Conservation (phyloP, 495 filamentous ascomycete genomes). For the Penicillium canescens region DNA sequence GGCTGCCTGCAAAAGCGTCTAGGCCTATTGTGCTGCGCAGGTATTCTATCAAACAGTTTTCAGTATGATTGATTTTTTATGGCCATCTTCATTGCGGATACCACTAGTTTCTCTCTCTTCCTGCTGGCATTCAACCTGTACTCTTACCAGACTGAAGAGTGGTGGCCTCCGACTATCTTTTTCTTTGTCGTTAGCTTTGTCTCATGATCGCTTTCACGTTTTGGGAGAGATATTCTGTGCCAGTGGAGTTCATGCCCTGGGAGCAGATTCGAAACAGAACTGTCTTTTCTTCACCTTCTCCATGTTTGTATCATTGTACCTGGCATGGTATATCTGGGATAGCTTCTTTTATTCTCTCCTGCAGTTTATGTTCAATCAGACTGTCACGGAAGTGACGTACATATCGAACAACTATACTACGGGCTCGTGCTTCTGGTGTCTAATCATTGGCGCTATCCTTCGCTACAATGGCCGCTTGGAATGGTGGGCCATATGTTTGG, state of each 20-base stretch:
- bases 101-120: slow-evolving; percentile 58
- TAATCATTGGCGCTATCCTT: slow-evolving; percentile 51
- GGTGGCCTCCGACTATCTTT: slow-evolving; percentile 45
- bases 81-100: slow-evolving; percentile 59
- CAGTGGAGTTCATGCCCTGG: slow-evolving; percentile 54
- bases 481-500: slow-evolving; percentile 48
- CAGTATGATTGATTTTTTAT: slow-evolving; percentile 44
- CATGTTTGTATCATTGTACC: slow-evolving; percentile 48
- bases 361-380: slow-evolving; percentile 60
- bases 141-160: slow-evolving; percentile 36
- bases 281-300: slow-evolving; percentile 55
- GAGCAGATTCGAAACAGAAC: slow-evolving; percentile 57
- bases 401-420: slow-evolving; percentile 48
- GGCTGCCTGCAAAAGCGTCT: slow-evolving; percentile 45
- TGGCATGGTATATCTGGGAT: slow-evolving; percentile 39
- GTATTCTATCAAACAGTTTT: slow-evolving; percentile 50
- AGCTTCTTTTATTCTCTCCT: slow-evolving; percentile 60
- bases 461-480: slow-evolving; percentile 51
- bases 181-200: slow-evolving; percentile 52
- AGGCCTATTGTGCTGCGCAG: slow-evolving; percentile 46
- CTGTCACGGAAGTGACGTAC: slow-evolving; percentile 50
- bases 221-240: slow-evolving; percentile 53
- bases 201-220: slow-evolving; percentile 52
- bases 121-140: slow-evolving; percentile 54
- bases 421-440: slow-evolving; percentile 36